These are phyloP conservation scores for Thalassiosira allenii DNA, from an alignment of 352 stramenopile species.

Conservation along the genomic window DNA sequence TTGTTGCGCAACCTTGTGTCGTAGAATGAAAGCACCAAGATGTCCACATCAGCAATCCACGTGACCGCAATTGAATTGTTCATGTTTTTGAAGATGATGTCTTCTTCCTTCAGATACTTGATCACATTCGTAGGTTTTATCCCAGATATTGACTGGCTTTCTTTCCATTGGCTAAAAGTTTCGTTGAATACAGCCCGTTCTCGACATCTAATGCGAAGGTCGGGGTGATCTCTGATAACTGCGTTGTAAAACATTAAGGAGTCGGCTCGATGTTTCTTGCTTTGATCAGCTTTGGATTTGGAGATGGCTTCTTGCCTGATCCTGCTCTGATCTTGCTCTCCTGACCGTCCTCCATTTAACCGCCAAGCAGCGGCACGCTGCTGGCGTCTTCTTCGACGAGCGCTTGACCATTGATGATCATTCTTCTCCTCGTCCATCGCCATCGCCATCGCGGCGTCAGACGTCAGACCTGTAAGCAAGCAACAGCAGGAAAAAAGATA, in stretches of 20 bases:
- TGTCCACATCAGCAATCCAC: neutral
- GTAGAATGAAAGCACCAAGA: neutral
- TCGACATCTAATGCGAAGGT: neutral
- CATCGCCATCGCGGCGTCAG: too few relatives aligned
- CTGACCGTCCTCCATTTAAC: neutral
- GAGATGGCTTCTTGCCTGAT: neutral
- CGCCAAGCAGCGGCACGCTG: neutral
- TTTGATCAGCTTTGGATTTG: neutral
- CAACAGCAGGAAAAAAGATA: too few relatives aligned
- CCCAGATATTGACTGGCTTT: neutral
- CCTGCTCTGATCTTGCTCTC: neutral
- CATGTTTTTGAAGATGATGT: neutral
- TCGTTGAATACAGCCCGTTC: neutral
- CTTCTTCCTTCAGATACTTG: neutral
- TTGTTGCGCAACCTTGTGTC: neutral
- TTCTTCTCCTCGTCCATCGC: too few relatives aligned
- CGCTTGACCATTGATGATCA: neutral
- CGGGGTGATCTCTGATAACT: neutral
- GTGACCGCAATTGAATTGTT: neutral
- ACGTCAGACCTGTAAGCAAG: too few relatives aligned
- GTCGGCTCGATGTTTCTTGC: neutral
- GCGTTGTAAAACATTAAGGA: neutral
- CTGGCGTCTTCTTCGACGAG: too few relatives aligned
- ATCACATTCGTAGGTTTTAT: neutral
- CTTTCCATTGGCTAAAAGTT: neutral